These are phyloP conservation scores for Xylaria multiplex DNA, from an alignment of 2,329 filamentous ascomycete species.

Conservation along the genomic window DNA sequence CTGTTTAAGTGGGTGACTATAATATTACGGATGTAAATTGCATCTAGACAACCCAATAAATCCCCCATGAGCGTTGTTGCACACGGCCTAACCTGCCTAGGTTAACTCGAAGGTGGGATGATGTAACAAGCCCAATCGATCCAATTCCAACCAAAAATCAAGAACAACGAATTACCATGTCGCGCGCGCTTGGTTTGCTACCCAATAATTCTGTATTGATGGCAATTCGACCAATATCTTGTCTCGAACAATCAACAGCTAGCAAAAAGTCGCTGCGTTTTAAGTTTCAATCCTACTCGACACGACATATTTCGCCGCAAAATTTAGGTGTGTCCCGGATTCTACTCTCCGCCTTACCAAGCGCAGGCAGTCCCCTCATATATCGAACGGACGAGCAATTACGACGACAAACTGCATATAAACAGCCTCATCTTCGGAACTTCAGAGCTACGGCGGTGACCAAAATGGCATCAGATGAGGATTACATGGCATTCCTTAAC, in stretches of 20 bases:
- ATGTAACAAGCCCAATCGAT: conserved; percentile 41
- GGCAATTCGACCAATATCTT: conserved; percentile 23
- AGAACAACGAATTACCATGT: conserved; percentile 16
- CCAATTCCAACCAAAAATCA: conserved; percentile 17
- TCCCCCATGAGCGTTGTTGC: too few relatives aligned
- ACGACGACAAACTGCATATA: conserved; percentile 2
- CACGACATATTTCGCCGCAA: conserved; percentile 13
- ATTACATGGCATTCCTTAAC: conserved; percentile 85
- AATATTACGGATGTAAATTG: too few relatives aligned
- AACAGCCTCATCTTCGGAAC: background rate
- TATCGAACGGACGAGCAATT: conserved; percentile 1
- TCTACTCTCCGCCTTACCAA: background rate
- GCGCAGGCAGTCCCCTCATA: background rate
- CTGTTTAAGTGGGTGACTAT: too few relatives aligned
- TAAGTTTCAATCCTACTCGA: background rate
- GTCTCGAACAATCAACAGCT: conserved; percentile 16
- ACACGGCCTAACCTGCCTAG: too few relatives aligned
- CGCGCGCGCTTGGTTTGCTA: conserved; percentile 29
- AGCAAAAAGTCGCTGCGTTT: conserved; percentile 1
- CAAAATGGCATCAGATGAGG: conserved; percentile 78
- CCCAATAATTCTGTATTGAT: conserved; percentile 37
- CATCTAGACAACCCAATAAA: too few relatives aligned
- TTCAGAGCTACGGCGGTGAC: conserved; percentile 25
- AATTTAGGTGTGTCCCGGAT: background rate
- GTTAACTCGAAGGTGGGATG: conserved; percentile 31